These are phyloP conservation scores for Fusarium incarnatum DNA, from an alignment of 2,329 filamentous ascomycete genomes.

Conservation along the genomic window DNA sequence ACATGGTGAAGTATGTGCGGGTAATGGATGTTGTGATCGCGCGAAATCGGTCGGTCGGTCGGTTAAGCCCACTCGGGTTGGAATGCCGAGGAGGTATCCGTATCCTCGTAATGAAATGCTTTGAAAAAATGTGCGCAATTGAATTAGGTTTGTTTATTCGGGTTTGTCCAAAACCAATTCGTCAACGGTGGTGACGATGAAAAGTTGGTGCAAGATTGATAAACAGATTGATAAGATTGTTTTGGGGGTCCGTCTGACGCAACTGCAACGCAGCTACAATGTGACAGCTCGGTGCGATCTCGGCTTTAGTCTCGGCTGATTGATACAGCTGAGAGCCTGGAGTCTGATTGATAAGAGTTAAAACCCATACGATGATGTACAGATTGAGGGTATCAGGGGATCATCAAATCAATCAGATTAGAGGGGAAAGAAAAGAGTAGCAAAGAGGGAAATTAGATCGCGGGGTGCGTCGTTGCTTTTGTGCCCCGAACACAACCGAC, in stretches of 20 bases:
- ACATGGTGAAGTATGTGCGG: constrained; percentile 41
- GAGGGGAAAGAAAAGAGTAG: constrained; percentile 25
- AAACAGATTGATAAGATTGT: constrained; percentile 41
- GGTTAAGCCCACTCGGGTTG: constrained; percentile 40
- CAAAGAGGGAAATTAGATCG: constrained; percentile 42
- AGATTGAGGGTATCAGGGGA: neutral
- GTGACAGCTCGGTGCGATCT: constrained; percentile 31
- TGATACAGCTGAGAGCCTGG: constrained; percentile 25
- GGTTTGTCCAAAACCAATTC: constrained; percentile 1
- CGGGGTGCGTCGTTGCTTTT: constrained; percentile 47
- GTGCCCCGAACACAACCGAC: constrained; percentile 46
- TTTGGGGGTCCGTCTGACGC: constrained; percentile 19
- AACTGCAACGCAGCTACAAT: constrained; percentile 12
- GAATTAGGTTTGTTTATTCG: neutral
- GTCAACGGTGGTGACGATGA: constrained; percentile 10
- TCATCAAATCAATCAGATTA: constrained; percentile 10
- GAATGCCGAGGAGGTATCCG: constrained; percentile 43
- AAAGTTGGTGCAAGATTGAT: constrained; percentile 5
- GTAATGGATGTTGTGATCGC: constrained; percentile 30
- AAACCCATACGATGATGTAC: constrained; percentile 25
- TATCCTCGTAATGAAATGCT: neutral
- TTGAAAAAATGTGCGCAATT: neutral
- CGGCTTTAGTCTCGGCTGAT: constrained; percentile 34
- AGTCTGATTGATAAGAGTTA: constrained; percentile 11
- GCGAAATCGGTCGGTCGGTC: constrained; percentile 37